A percentile compares a stretch with the other conserved stretches of the same genome.
Evolutionary conservation across 2,329 filamentous ascomycete genomes (phyloP).

Genomic region (Cercospora beticola): DNA sequence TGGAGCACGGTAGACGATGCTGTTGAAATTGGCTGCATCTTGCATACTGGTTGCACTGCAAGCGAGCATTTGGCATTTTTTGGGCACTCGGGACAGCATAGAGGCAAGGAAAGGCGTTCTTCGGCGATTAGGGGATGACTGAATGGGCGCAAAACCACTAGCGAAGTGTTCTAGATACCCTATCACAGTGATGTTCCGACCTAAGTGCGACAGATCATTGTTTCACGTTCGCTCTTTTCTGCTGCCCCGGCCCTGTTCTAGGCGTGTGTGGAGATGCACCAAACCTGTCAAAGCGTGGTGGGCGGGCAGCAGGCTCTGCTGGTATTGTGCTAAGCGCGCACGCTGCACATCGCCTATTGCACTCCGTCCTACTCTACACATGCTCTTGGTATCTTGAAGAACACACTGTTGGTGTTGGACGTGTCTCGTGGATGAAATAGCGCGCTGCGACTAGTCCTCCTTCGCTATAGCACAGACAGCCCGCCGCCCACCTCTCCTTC

Average conservation of each 20-base stretch:
- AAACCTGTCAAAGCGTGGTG: conserved; percentile 1
- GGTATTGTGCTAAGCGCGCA: neutral
- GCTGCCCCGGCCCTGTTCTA: neutral
- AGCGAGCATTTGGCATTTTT: conserved; percentile 6
- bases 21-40: conserved; percentile 12
- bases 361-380: neutral
- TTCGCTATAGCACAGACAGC: neutral
- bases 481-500: conserved; percentile 4
- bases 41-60: conserved; percentile 11
- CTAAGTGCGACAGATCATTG: conserved; percentile 1
- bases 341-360: neutral
- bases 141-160: neutral
- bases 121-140: neutral
- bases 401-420: neutral
- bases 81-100: neutral
- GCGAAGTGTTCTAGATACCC: conserved; percentile 17
- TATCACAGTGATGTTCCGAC: conserved; percentile 8
- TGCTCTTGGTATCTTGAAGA: neutral
- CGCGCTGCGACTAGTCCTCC: conserved; percentile 6
- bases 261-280: neutral
- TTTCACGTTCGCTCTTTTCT: conserved; percentile 3
- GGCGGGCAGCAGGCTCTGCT: neutral
- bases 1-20: neutral
- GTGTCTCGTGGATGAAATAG: neutral
- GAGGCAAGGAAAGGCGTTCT: conserved; percentile 8